Percentiles rank a stretch among this genome's conserved stretches.
Conservation (phyloP, 345 rosid species). For the Brassica incana region DNA sequence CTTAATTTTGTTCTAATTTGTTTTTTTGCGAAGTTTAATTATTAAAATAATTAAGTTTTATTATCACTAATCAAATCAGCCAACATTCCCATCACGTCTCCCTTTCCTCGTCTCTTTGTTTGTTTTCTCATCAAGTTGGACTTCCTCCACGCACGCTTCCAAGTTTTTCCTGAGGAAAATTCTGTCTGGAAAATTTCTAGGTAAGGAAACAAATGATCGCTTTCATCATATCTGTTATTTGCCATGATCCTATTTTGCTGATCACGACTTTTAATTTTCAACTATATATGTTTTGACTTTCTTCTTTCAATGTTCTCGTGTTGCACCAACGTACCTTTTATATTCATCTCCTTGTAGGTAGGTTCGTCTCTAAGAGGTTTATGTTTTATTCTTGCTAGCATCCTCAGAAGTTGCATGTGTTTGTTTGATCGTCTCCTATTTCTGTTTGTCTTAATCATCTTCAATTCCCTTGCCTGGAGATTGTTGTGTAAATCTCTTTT, state of each 20-base stretch:
- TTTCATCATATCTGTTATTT: background rate
- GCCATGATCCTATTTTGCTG: slow-evolving; percentile 4
- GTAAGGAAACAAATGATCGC: slow-evolving; percentile 20
- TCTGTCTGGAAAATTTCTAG: background rate
- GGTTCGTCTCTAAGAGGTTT: background rate
- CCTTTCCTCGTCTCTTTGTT: slow-evolving; percentile 6
- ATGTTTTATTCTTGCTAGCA: slow-evolving; percentile 3
- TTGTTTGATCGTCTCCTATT: background rate
- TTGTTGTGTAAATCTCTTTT: background rate
- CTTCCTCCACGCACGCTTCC: slow-evolving; percentile 27
- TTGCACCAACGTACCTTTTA: slow-evolving; percentile 20
- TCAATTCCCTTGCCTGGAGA: background rate
- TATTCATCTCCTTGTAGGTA: background rate
- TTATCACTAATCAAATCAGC: slow-evolving; percentile 28
- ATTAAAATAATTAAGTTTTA: slow-evolving; percentile 17
- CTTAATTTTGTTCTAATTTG: slow-evolving; percentile 10
- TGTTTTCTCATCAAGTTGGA: slow-evolving; percentile 26
- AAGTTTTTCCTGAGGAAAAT: background rate
- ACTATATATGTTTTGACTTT: slow-evolving; percentile 22
- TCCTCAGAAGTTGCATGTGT: background rate
- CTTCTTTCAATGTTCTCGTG: background rate
- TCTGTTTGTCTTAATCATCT: background rate
- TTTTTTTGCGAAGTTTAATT: background rate
- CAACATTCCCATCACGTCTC: slow-evolving; percentile 40
- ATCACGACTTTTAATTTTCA: background rate